phyloP scores from a whole-genome alignment of 2,329 filamentous ascomycete species.

The Microcyclospora pomicola region DNA sequence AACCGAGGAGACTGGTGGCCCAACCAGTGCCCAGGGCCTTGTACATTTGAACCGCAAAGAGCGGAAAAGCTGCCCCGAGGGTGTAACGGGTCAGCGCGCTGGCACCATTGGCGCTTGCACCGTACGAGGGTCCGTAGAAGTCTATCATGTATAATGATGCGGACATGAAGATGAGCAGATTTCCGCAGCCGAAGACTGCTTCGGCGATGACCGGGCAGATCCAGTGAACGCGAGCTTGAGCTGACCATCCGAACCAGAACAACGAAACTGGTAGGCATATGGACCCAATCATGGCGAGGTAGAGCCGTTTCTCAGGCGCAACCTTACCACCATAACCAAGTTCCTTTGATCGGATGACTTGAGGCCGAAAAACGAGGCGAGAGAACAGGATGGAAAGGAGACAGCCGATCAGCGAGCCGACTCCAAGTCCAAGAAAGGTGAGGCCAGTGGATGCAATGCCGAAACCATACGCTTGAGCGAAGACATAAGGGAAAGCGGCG shows the following conservation, averaged over 20 bases:
- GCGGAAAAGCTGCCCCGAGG: conserved; percentile 23
- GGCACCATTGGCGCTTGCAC: conserved; percentile 22
- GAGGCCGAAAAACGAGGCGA: neutral
- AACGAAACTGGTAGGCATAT: conserved; percentile 7
- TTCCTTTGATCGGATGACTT: neutral
- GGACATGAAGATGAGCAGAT: conserved; percentile 26
- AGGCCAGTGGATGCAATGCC: conserved; percentile 25
- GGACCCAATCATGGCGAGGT: conserved; percentile 5
- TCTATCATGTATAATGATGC: conserved; percentile 29
- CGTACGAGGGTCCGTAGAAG: conserved; percentile 27
- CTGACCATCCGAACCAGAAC: conserved; percentile 26
- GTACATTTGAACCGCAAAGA: conserved; percentile 30
- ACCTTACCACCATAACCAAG: conserved; percentile 2
- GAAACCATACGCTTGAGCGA: conserved; percentile 27
- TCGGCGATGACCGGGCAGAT: conserved; percentile 24
- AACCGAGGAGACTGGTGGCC: conserved; percentile 28
- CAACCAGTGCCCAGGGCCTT: conserved; percentile 26
- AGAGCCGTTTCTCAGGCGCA: conserved; percentile 4
- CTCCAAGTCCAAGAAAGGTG: conserved; percentile 28
- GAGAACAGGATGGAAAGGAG: neutral
- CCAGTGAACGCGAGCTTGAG: conserved; percentile 20
- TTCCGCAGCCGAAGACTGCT: conserved; percentile 16
- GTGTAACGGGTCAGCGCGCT: conserved; percentile 22
- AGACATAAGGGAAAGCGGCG: conserved; percentile 31
- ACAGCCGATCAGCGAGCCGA: conserved; percentile 24